These are phyloP conservation scores for Lactarius trivialis DNA, from an alignment of 768 basidiomycete genomes.

Conservation along the genomic window DNA sequence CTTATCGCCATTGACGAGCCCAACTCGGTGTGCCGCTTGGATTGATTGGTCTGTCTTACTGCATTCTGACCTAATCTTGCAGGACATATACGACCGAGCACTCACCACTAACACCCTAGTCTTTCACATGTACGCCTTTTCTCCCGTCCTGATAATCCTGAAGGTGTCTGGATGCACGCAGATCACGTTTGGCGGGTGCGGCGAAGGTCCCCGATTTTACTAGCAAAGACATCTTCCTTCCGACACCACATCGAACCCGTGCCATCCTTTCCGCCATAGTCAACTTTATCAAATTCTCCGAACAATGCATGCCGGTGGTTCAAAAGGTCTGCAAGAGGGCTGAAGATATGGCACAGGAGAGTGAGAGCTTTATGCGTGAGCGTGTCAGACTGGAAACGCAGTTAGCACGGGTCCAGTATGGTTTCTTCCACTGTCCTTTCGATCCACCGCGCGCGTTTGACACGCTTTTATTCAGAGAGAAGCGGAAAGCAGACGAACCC, in stretches of 20 bases:
- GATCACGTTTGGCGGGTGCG: conserved; percentile 63
- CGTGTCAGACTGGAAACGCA: conserved; percentile 44
- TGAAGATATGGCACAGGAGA: conserved; percentile 48
- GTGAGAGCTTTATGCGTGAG: conserved; percentile 49
- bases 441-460: background rate
- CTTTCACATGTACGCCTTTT: conserved; percentile 53
- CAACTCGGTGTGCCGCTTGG: conserved; percentile 38
- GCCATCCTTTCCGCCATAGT: conserved; percentile 80
- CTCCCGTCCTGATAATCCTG: background rate
- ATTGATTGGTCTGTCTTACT: background rate
- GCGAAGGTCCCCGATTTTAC: conserved; percentile 74
- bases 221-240: conserved; percentile 63
- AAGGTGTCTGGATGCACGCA: conserved; percentile 30
- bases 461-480: conserved; percentile 41
- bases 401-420: conserved; percentile 53
- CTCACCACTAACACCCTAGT: conserved; percentile 58
- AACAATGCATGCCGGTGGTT: conserved; percentile 60
- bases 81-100: conserved; percentile 64
- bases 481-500: conserved; percentile 64
- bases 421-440: conserved; percentile 11
- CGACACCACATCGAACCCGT: conserved; percentile 69
- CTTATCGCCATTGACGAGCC: conserved; percentile 45
- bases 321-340: conserved; percentile 56
- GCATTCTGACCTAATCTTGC: conserved; percentile 2
- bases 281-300: conserved; percentile 89